These are phyloP conservation scores for Xylaria intraflava DNA, from an alignment of 495 filamentous ascomycete genomes.

Conservation along the genomic window DNA sequence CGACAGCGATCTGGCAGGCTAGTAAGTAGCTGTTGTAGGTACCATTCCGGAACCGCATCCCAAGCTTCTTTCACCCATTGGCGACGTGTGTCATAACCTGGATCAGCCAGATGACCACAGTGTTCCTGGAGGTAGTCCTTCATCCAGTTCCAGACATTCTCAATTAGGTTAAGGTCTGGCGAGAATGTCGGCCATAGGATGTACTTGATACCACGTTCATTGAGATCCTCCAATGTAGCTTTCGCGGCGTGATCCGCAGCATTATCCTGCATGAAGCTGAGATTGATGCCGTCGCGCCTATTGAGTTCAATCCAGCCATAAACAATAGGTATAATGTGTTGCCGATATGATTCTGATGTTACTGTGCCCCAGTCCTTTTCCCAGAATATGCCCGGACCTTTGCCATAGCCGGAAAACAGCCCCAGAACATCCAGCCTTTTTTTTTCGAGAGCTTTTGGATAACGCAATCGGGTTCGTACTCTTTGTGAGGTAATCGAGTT, in stretches of 20 bases:
- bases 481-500: slow-evolving; percentile 7
- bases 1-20: neutral
- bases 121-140: slow-evolving; percentile 16
- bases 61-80: neutral
- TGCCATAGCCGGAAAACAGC: slow-evolving; percentile 17
- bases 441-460: slow-evolving; percentile 12
- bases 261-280: neutral
- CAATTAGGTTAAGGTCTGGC: slow-evolving; percentile 25
- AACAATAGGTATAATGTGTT: slow-evolving; percentile 19
- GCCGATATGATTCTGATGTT: slow-evolving; percentile 11
- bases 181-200: slow-evolving; percentile 21
- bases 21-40: neutral
- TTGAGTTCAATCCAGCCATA: neutral
- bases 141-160: slow-evolving; percentile 26
- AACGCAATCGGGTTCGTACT: neutral
- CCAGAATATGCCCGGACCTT: slow-evolving; percentile 28
- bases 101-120: neutral
- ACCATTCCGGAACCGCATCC: neutral
- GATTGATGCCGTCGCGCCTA: neutral
- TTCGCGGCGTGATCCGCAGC: neutral
- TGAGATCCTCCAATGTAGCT: neutral
- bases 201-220: slow-evolving; percentile 9
- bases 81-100: neutral
- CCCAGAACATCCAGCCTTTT: slow-evolving; percentile 28
- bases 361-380: slow-evolving; percentile 30